Conservation (phyloP, 495 filamentous ascomycete species). For the Penicillium herquei region DNA sequence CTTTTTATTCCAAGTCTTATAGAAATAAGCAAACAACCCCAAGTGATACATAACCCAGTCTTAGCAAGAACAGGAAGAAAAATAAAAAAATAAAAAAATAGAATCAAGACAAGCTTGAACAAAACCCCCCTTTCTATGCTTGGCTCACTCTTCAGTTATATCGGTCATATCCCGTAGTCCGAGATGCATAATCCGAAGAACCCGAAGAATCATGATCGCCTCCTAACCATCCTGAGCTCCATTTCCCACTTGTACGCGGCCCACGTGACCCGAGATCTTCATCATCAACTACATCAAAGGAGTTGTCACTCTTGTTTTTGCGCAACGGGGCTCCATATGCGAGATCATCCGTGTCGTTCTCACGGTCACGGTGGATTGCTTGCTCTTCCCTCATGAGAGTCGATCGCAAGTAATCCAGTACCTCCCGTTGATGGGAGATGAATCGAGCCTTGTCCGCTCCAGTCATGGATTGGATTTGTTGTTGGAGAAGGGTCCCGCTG, state of each 20-base stretch:
- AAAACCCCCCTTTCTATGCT: background rate
- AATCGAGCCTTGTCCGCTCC: constrained; percentile 64
- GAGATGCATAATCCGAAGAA: constrained; percentile 33
- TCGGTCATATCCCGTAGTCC: constrained; percentile 28
- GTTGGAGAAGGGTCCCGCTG: constrained; percentile 66
- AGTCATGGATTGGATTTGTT: constrained; percentile 53
- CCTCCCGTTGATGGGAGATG: constrained; percentile 70
- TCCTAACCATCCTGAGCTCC: constrained; percentile 42
- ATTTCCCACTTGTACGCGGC: constrained; percentile 28
- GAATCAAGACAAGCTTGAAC: background rate
- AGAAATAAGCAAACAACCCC: background rate
- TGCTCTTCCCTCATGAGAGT: constrained; percentile 73
- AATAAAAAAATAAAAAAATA: background rate
- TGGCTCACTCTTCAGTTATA: constrained; percentile 7
- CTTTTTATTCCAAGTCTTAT: background rate
- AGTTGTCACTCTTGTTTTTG: constrained; percentile 72
- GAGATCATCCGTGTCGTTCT: constrained; percentile 45
- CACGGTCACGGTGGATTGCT: constrained; percentile 35
- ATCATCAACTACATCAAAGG: constrained; percentile 81
- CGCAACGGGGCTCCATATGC: constrained; percentile 50
- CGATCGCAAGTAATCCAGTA: constrained; percentile 65
- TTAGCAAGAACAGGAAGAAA: background rate
- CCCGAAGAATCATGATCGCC: constrained; percentile 26
- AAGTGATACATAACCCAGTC: background rate
- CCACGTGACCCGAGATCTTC: constrained; percentile 53